A percentile compares a stretch with the other conserved stretches of the same genome.
These are phyloP conservation scores for Amoebophrya sp. DNA, from an alignment of 169 alveolate genomes.

Conservation along the genomic window DNA sequence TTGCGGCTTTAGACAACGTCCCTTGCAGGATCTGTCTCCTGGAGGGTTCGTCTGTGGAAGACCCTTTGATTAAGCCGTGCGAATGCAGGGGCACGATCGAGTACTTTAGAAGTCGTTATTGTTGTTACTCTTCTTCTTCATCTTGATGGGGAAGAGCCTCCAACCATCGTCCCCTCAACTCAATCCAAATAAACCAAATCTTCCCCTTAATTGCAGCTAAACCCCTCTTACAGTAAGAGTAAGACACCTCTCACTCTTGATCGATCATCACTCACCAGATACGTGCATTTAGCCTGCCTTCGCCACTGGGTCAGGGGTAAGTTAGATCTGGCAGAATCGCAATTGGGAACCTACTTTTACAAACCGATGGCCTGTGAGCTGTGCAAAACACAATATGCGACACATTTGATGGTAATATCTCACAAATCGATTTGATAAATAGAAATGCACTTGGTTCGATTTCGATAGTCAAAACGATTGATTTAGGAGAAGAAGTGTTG, in stretches of 20 bases:
- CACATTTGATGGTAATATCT: slow-evolving; percentile 41
- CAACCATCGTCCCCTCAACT: too few species aligned
- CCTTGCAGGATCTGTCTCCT: slow-evolving; percentile 84
- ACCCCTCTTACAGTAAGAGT: too few species aligned
- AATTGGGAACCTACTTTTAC: slow-evolving; percentile 62
- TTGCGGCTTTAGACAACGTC: slow-evolving; percentile 25
- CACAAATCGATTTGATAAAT: background rate
- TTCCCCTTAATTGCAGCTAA: too few species aligned
- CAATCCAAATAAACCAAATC: too few species aligned
- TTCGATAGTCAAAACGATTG: too few species aligned
- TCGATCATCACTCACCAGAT: too few species aligned
- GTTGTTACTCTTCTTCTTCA: background rate
- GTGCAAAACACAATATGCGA: slow-evolving; percentile 81
- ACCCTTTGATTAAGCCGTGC: slow-evolving; percentile 90
- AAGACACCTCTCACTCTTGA: too few species aligned
- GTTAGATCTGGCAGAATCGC: slow-evolving; percentile 53
- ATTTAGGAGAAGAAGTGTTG: too few species aligned
- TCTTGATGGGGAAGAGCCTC: slow-evolving; percentile 65
- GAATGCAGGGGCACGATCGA: slow-evolving; percentile 78
- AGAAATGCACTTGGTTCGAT: background rate
- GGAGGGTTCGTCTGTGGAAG: slow-evolving; percentile 70
- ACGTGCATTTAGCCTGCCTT: slow-evolving; percentile 85
- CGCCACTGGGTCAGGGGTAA: slow-evolving; percentile 84
- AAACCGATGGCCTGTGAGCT: slow-evolving; percentile 81
- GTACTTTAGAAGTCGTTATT: background rate